Conservation (phyloP, 1,284 basidiomycete genomes). For the Gymnopus androsaceus region DNA sequence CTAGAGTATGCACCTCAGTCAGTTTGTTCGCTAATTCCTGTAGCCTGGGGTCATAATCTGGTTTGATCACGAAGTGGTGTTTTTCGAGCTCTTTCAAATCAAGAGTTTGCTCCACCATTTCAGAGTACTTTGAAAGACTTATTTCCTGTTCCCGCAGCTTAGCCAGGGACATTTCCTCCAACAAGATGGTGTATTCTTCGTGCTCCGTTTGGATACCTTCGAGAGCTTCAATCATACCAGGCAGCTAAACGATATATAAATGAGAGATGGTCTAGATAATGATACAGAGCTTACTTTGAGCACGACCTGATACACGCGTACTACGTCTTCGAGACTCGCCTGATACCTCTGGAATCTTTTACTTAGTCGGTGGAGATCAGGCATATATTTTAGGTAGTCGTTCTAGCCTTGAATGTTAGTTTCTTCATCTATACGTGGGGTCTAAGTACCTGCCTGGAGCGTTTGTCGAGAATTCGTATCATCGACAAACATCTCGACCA, state of each 20-base stretch:
- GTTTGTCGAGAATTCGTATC: slow-evolving; percentile 73
- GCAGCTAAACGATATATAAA: slow-evolving; percentile 51
- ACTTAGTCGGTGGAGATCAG: slow-evolving; percentile 91
- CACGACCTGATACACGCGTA: slow-evolving; percentile 93
- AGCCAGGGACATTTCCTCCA: slow-evolving; percentile 73
- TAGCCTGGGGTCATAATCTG: slow-evolving; percentile 84
- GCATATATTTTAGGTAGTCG: slow-evolving; percentile 88
- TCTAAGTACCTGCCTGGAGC: slow-evolving; percentile 59
- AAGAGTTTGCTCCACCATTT: slow-evolving; percentile 96
- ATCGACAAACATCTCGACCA: slow-evolving; percentile 87
- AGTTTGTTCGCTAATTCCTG: slow-evolving; percentile 73
- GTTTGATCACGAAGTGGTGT: slow-evolving; percentile 92
- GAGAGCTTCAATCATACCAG: slow-evolving; percentile 71
- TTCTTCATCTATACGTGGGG: neutral
- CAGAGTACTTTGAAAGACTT: slow-evolving; percentile 75
- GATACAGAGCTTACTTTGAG: slow-evolving; percentile 36
- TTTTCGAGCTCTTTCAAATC: slow-evolving; percentile 84
- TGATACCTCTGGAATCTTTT: slow-evolving; percentile 89
- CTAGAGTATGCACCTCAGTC: slow-evolving; percentile 48
- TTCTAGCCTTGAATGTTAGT: slow-evolving; percentile 51
- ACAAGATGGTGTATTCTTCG: slow-evolving; percentile 51
- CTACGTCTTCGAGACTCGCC: slow-evolving; percentile 92
- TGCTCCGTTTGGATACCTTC: slow-evolving; percentile 53
- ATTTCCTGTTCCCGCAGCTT: slow-evolving; percentile 66
- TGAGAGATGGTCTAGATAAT: neutral